Evolutionary conservation across 2,329 filamentous ascomycete genomes (phyloP).

Genomic region (Ophiostoma montium): DNA sequence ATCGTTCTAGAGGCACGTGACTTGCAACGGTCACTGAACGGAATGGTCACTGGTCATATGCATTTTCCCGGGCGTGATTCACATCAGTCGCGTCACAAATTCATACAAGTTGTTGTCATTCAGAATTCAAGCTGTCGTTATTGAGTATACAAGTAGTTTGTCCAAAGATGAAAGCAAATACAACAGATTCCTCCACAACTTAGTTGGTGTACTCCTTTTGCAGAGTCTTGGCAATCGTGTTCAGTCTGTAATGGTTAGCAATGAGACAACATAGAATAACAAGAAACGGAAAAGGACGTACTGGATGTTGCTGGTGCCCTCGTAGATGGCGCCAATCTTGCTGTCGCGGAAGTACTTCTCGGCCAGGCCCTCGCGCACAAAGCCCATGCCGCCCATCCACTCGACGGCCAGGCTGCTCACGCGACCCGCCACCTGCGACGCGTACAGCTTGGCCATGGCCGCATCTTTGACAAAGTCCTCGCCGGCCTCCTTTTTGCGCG

Average conservation of each 20-base stretch:
- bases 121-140: too few species aligned
- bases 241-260: conserved; percentile 31
- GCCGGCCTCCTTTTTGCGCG: conserved; percentile 94
- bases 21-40: too few species aligned
- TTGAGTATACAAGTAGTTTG: too few species aligned
- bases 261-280: background rate
- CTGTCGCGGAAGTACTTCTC: conserved; percentile 97
- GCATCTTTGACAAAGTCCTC: conserved; percentile 91
- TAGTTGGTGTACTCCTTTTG: conserved; percentile 44
- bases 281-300: conserved; percentile 23
- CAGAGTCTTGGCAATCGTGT: conserved; percentile 48
- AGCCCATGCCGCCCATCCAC: conserved; percentile 99
- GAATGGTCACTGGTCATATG: too few species aligned
- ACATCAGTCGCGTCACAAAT: too few species aligned
- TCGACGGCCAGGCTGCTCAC: conserved; percentile 81
- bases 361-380: conserved; percentile 86
- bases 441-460: conserved; percentile 94
- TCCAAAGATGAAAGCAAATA: too few species aligned
- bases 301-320: conserved; percentile 74
- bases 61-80: too few species aligned
- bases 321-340: conserved; percentile 97
- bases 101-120: too few species aligned
- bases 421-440: conserved; percentile 79
- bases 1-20: background rate
- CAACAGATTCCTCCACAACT: background rate